Conservation (phyloP, 768 basidiomycete genomes). For the Omphalotus guepiniiformis region DNA sequence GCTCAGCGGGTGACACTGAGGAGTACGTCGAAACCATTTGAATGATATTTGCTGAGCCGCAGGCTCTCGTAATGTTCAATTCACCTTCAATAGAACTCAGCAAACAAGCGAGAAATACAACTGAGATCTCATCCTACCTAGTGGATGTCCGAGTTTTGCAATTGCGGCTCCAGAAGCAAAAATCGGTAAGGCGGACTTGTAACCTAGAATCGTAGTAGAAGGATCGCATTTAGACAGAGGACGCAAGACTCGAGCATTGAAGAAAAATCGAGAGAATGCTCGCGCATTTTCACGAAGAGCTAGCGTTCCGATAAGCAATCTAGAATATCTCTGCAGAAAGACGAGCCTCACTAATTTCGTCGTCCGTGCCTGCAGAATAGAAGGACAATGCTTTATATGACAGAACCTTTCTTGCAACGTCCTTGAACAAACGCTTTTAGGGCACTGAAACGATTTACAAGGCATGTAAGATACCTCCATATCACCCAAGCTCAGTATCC, state of each 20-base stretch:
- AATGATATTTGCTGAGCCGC: slow-evolving; percentile 61
- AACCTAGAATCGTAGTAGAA: slow-evolving; percentile 72
- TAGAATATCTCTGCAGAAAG: background rate
- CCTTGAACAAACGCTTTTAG: slow-evolving; percentile 31
- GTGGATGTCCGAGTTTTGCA: slow-evolving; percentile 83
- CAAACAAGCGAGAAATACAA: slow-evolving; percentile 2
- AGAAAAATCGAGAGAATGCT: slow-evolving; percentile 85
- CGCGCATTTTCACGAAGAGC: slow-evolving; percentile 66
- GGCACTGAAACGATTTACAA: background rate
- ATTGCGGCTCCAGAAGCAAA: slow-evolving; percentile 83
- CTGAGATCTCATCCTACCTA: too few species aligned
- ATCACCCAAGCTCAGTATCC: slow-evolving; percentile 73
- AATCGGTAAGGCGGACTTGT: slow-evolving; percentile 67
- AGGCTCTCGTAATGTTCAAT: slow-evolving; percentile 72
- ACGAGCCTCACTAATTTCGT: slow-evolving; percentile 63
- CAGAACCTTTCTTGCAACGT: slow-evolving; percentile 67
- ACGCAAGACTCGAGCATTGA: slow-evolving; percentile 78
- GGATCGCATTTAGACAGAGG: slow-evolving; percentile 60
- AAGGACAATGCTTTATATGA: slow-evolving; percentile 76
- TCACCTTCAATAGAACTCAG: slow-evolving; percentile 49
- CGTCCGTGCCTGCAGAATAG: slow-evolving; percentile 84
- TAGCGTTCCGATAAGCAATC: slow-evolving; percentile 18
- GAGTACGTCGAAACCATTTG: slow-evolving; percentile 86
- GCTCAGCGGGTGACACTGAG: slow-evolving; percentile 60
- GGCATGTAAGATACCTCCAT: slow-evolving; percentile 61